Evolutionary conservation across 108 stramenopile species (phyloP).

Genomic region (Poteriospumella lacustris): DNA sequence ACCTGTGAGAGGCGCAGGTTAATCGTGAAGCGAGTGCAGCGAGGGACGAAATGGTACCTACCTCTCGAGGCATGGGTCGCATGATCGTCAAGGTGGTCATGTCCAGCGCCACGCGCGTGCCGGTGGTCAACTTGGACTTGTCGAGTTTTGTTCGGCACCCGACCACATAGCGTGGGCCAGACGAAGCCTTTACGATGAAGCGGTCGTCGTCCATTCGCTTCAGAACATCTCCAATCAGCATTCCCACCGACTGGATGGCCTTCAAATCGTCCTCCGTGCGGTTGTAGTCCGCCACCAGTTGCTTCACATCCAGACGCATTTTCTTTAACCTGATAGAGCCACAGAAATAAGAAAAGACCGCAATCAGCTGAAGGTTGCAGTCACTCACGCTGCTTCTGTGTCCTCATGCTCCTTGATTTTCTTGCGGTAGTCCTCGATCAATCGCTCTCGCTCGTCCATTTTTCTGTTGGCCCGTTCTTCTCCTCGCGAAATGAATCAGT

Average conservation of each 20-base stretch:
- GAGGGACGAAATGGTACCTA: constrained; percentile 40
- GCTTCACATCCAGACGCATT: constrained; percentile 75
- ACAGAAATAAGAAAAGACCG: background rate
- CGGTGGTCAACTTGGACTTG: constrained; percentile 79
- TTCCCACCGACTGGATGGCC: constrained; percentile 88
- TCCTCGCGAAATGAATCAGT: too few species aligned
- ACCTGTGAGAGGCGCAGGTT: background rate
- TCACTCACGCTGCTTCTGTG: constrained; percentile 58
- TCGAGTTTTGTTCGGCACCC: constrained; percentile 84
- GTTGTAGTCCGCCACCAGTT: constrained; percentile 76
- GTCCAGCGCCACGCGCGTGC: constrained; percentile 91
- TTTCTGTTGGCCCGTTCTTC: too few species aligned
- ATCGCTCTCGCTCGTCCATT: constrained; percentile 68
- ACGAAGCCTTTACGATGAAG: constrained; percentile 94
- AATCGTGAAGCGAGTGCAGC: too few species aligned
- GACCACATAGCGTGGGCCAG: constrained; percentile 93
- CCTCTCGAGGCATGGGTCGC: constrained; percentile 90
- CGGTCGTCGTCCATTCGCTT: constrained; percentile 87
- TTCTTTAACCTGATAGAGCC: constrained; percentile 73
- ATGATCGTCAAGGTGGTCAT: constrained; percentile 99
- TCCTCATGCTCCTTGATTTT: constrained; percentile 87
- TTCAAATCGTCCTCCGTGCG: constrained; percentile 92
- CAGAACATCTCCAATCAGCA: constrained; percentile 94
- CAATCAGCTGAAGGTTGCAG: background rate
- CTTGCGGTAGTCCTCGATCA: constrained; percentile 76